Evolutionary conservation across 495 filamentous ascomycete species (phyloP).

Genomic region (Recurvomyces mirabilis): DNA sequence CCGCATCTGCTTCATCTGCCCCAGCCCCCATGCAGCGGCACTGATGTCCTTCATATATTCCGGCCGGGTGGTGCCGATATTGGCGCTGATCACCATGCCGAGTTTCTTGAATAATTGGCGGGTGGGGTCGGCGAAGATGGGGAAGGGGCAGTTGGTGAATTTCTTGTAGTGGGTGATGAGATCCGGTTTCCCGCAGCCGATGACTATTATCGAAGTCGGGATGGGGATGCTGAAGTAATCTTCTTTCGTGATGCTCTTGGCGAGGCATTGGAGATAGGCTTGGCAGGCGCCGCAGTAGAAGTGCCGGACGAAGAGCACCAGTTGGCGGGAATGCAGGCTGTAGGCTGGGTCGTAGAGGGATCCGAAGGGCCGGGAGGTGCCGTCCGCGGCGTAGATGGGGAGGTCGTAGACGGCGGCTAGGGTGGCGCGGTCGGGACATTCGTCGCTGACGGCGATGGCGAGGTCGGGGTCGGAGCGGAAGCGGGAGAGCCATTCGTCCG

Average conservation of each 20-base stretch:
- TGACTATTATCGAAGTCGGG: slow-evolving; percentile 55
- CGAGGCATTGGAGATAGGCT: slow-evolving; percentile 10
- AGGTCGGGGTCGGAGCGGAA: slow-evolving; percentile 11
- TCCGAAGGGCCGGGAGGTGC: slow-evolving; percentile 53
- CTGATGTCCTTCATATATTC: slow-evolving; percentile 51
- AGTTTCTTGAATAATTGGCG: slow-evolving; percentile 57
- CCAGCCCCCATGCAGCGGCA: slow-evolving; percentile 46
- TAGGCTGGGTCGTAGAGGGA: slow-evolving; percentile 50
- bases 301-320: slow-evolving; percentile 76
- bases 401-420: slow-evolving; percentile 32
- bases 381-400: slow-evolving; percentile 52
- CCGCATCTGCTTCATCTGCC: slow-evolving; percentile 22
- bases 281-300: slow-evolving; percentile 78
- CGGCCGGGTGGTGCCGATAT: slow-evolving; percentile 48
- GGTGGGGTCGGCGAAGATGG: slow-evolving; percentile 72
- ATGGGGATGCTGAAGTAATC: slow-evolving; percentile 58
- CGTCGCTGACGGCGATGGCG: slow-evolving; percentile 2
- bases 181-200: slow-evolving; percentile 68
- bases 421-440: slow-evolving; percentile 18
- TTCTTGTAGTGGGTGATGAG: slow-evolving; percentile 58
- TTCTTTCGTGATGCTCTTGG: slow-evolving; percentile 40
- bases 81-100: slow-evolving; percentile 56
- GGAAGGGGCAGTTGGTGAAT: slow-evolving; percentile 57
- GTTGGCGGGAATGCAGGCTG: slow-evolving; percentile 38
- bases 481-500: slow-evolving; percentile 16